phyloP scores from a whole-genome alignment of 176 grass and related monocot species.

The Carex littledalei region DNA sequence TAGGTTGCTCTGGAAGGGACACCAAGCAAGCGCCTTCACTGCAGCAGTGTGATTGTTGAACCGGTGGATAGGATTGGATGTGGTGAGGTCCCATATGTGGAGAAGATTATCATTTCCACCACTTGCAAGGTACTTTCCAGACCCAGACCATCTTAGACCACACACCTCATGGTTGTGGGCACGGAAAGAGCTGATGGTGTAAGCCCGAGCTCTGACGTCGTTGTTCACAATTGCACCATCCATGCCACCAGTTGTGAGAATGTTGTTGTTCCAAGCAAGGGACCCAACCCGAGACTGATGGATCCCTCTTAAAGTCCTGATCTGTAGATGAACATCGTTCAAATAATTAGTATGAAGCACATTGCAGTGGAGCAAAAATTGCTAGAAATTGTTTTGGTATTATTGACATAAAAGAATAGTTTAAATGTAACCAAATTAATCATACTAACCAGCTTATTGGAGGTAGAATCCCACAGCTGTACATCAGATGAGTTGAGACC shows the following conservation, averaged over 20 bases:
- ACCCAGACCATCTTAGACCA: slow-evolving; percentile 48
- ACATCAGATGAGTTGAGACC: slow-evolving; percentile 52
- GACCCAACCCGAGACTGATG: slow-evolving; percentile 48
- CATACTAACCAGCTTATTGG: slow-evolving; percentile 34
- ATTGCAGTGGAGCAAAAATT: background rate
- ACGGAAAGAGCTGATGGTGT: slow-evolving; percentile 27
- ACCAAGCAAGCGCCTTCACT: slow-evolving; percentile 70
- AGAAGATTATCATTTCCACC: slow-evolving; percentile 52
- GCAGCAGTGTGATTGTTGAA: slow-evolving; percentile 34
- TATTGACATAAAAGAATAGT: background rate
- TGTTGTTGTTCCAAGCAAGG: slow-evolving; percentile 56
- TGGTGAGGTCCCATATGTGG: slow-evolving; percentile 50
- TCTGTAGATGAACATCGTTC: slow-evolving; percentile 23
- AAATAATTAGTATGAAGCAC: background rate
- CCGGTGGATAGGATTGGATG: slow-evolving; percentile 44
- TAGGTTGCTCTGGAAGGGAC: slow-evolving; percentile 61
- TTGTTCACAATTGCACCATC: slow-evolving; percentile 52
- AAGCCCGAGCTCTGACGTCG: slow-evolving; percentile 44
- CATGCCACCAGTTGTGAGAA: slow-evolving; percentile 49
- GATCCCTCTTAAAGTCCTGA: slow-evolving; percentile 50
- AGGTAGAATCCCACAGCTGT: slow-evolving; percentile 44
- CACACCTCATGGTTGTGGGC: slow-evolving; percentile 47
- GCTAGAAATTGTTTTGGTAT: background rate
- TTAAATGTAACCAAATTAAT: background rate
- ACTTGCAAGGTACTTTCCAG: slow-evolving; percentile 42